A percentile compares a stretch with the other conserved stretches of the same genome.
phyloP scores from a whole-genome alignment of 306 rosid genomes.

The Lotus japonicus region DNA sequence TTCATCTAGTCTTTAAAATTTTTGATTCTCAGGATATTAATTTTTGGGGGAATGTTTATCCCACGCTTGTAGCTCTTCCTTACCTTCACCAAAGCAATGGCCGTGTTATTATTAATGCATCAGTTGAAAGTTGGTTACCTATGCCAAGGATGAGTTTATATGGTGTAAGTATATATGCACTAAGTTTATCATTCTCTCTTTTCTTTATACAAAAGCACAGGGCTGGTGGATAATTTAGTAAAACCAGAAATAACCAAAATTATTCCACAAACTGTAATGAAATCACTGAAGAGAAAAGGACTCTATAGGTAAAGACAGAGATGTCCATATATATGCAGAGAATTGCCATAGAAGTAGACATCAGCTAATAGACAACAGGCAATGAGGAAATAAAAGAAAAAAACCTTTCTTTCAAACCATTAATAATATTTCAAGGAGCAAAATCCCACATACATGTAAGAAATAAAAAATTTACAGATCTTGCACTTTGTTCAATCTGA shows the following conservation, averaged over 20 bases:
- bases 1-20: background rate
- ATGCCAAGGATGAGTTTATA: conserved; percentile 85
- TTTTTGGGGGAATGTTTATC: conserved; percentile 88
- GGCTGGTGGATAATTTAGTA: too few relatives aligned
- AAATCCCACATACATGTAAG: background rate
- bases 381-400: too few relatives aligned
- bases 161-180: conserved; percentile 49
- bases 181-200: background rate
- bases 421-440: too few relatives aligned
- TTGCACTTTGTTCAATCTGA: background rate
- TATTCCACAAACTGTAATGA: background rate
- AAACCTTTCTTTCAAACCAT: too few relatives aligned
- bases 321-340: too few relatives aligned
- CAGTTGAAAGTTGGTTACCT: conserved; percentile 81
- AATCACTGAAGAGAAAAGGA: background rate
- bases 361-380: too few relatives aligned
- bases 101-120: conserved; percentile 64
- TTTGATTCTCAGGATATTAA: conserved; percentile 55
- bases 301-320: too few relatives aligned
- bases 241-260: background rate
- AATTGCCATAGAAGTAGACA: too few relatives aligned
- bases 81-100: conserved; percentile 67
- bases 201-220: background rate
- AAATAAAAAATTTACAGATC: too few relatives aligned
- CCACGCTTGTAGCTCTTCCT: conserved; percentile 79